Evolutionary conservation across 345 rosid species (phyloP).

Genomic region (Fremontodendron californicum): DNA sequence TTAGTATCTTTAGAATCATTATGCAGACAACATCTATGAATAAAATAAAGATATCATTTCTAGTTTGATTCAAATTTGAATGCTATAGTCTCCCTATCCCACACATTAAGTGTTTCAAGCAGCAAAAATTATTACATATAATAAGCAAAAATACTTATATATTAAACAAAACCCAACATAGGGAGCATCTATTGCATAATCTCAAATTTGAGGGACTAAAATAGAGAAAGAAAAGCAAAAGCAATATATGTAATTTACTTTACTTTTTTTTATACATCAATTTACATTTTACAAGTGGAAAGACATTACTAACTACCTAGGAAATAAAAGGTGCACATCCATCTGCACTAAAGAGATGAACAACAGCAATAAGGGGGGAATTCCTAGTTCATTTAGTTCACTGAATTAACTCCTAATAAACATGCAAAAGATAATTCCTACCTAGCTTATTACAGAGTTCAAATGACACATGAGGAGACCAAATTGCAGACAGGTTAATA

Average conservation of each 20-base stretch:
- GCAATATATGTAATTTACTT: not conserved
- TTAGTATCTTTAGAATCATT: not conserved
- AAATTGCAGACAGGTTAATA: not conserved
- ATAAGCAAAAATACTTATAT: not conserved
- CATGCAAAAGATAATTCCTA: not conserved
- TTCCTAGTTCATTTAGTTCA: not conserved
- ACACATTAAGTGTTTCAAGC: not conserved
- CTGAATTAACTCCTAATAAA: not conserved
- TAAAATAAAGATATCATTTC: not conserved
- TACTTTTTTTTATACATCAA: not conserved
- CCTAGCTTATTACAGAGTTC: not conserved
- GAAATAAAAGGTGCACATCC: not conserved
- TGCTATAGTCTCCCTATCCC: not conserved
- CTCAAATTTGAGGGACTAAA: not conserved
- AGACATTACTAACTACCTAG: not conserved
- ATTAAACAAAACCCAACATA: not conserved
- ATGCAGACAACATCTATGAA: not conserved
- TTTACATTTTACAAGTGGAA: not conserved
- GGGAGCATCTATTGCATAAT: not conserved
- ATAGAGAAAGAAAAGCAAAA: not conserved
- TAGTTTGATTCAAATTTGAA: not conserved
- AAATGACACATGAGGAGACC: not conserved
- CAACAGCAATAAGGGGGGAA: not conserved
- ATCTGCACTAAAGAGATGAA: not conserved
- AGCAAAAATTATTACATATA: not conserved